Base-by-base conservation (phyloP, 208 protist genomes). In the Borovskyia barvae region DNA sequence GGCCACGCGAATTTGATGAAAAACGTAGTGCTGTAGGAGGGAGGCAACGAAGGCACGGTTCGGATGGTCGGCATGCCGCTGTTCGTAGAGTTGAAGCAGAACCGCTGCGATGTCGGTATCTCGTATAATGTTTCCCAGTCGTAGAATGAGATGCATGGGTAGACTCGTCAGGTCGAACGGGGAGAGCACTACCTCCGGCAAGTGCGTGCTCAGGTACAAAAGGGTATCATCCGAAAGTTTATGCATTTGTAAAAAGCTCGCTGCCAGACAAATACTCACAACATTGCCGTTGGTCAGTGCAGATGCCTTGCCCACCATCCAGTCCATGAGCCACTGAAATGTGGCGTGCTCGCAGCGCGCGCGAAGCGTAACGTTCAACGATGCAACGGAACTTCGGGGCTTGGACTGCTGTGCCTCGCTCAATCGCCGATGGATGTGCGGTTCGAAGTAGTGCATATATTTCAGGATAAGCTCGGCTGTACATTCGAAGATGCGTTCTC, bases 281-380 rank as follows among this genome's bases (percentile, higher is more conserved):
- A 73, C 79, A 52, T 89, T 93, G 20, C 51, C 22, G 9, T 47
- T 53, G 1, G 77, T 83, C 40, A 92, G 51, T 24, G 50, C 41
- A 0, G 68, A 75, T n/a, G 59, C 22, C 17, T 77, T 66, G 4
- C 66, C 80, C 25, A 41, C 47, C 30, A 90, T 39, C 69, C 82
- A 86, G 22, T 66, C 33, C 42, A 93, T 58, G n/a, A 93, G 61
- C 82, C 86, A 93, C 12, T 75, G 53, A 53, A 93, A 93, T 9
- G 83, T 80, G 39, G 36, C 36, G 42, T 87, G 55, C 11, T 89
- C 80, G 52, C 86, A 93, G 48, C 82, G 87, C 6, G 83, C 86
- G 35, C 75, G 74, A 1, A 92, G 56, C 20, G 69, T 66, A 37
- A 92, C 47, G 5, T 69, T 56, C 14, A 39, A 32, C 12, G 49